Percentiles rank a stretch among this genome's conserved stretches.
phyloP scores from a whole-genome alignment of 306 rosid species.

The Prunus salicina region DNA sequence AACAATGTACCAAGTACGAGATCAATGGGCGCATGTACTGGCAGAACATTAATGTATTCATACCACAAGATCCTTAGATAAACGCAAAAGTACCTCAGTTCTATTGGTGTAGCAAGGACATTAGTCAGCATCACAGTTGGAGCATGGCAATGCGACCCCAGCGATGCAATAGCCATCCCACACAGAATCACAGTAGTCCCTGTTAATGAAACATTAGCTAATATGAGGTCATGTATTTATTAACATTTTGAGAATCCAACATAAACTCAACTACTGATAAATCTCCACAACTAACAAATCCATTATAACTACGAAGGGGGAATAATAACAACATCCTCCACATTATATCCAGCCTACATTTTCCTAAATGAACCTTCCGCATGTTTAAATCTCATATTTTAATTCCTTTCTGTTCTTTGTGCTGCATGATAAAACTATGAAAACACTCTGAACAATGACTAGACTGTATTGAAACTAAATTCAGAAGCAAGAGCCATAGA shows the following conservation, averaged over 20 bases:
- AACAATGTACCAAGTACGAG: background rate
- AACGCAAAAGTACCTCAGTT: conserved; percentile 64
- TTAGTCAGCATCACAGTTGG: conserved; percentile 85
- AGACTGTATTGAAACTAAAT: background rate
- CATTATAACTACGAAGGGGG: background rate
- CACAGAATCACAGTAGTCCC: conserved; percentile 84
- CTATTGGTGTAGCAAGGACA: conserved; percentile 87
- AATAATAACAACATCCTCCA: background rate
- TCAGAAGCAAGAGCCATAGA: background rate
- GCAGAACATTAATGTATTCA: background rate
- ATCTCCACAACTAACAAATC: background rate
- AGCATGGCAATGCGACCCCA: conserved; percentile 72
- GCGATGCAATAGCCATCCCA: conserved; percentile 70
- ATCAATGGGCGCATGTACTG: background rate
- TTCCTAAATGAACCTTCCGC: background rate
- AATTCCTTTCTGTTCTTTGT: background rate
- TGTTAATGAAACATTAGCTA: conserved; percentile 29
- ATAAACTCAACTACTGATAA: background rate
- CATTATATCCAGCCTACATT: background rate
- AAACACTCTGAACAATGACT: background rate
- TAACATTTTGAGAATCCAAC: background rate
- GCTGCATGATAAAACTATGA: background rate
- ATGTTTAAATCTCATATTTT: background rate
- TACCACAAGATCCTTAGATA: background rate
- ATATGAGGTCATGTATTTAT: background rate